Percentiles rank a stretch among this genome's conserved stretches.
These are phyloP conservation scores for Exophiala sideris DNA, from an alignment of 2,329 filamentous ascomycete genomes.

Conservation along the genomic window DNA sequence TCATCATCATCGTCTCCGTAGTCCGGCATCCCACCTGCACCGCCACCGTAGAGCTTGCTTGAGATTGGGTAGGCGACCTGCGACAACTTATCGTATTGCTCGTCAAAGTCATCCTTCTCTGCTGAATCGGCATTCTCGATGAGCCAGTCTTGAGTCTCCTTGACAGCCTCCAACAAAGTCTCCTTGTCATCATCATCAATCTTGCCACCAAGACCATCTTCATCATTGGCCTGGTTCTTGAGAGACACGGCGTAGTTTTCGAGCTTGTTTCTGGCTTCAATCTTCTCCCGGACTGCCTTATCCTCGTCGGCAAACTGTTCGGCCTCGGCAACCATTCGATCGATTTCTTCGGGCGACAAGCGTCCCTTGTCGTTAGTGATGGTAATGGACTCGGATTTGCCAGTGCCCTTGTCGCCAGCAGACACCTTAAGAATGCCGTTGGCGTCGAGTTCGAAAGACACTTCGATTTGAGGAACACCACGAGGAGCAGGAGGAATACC, in stretches of 20 bases:
- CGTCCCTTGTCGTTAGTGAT: conserved; percentile 99
- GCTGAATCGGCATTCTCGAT: conserved; percentile 89
- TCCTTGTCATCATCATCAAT: conserved; percentile 99
- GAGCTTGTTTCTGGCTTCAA: conserved; percentile 91
- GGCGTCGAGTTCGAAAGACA: conserved; percentile 95
- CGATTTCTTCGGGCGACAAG: conserved; percentile 92
- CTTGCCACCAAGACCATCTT: conserved; percentile 96
- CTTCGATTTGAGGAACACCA: conserved; percentile 96
- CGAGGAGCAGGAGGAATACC: conserved; percentile 92
- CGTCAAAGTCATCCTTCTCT: conserved; percentile 90
- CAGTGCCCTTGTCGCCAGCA: conserved; percentile 95
- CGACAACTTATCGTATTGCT: conserved; percentile 99
- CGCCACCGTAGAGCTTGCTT: conserved; percentile 85
- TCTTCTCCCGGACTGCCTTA: conserved; percentile 95
- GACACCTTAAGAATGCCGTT: conserved; percentile 98
- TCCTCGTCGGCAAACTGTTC: conserved; percentile 99
- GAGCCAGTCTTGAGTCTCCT: conserved; percentile 95
- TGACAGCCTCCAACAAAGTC: conserved; percentile 88
- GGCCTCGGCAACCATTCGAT: conserved; percentile 97
- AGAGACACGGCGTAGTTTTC: conserved; percentile 99
- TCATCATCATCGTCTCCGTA: conserved; percentile 60
- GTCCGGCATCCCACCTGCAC: conserved; percentile 59
- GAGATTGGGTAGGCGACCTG: conserved; percentile 98
- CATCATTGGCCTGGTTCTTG: conserved; percentile 98
- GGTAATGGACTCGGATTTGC: conserved; percentile 95